Base-by-base conservation (phyloP, 2,329 filamentous ascomycete genomes). In the Alternaria alternata region DNA sequence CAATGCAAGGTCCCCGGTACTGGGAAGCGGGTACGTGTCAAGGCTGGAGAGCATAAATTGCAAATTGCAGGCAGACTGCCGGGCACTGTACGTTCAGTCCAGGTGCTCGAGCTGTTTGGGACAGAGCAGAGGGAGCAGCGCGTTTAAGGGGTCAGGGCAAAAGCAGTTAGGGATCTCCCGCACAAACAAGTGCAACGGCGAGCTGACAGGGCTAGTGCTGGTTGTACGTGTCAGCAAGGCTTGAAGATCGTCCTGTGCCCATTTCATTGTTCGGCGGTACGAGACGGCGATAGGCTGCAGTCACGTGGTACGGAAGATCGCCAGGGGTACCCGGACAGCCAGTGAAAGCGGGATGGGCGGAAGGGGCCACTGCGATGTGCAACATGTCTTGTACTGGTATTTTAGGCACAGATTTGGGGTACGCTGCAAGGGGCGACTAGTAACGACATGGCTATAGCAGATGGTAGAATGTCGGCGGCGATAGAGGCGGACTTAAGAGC, bases 221-320 rank as follows among this genome's bases (percentile, higher is more conserved):
- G 55, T 56, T 62, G 59, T 51, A 54, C 69, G 49, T 70, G 67
- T 71, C 63, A 70, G 67, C 67, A 66, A 66, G 58, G 62, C 67
- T 52, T 51, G 53, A 38, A 24, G 44, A 61, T 55, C 57, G 32
- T 42, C 57, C 43, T 48, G 57, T 36, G 51, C 26, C 51, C 39
- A 39, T 49, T 24, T 55, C 60, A 63, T 55, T 64, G 54, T 39
- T 52, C 52, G 61, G 59, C 54, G 53, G 59, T 28, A 59, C 60
- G 58, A 52, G 51, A 49, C 52, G 47, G 49, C 49, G 26, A 41
- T 18, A 11, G 18, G 7, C 42, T 24, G 3, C 5, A 11, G 42
- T 65, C 64, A 65, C 63, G 64, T 65, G 64, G 49, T 38, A 22
- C 41, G 46, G 49, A 30, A 28, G 52, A 66, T 64, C 57, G 62